Evolutionary conservation across 495 filamentous ascomycete genomes (phyloP).

Genomic region (Hypomontagnella monticulosa): DNA sequence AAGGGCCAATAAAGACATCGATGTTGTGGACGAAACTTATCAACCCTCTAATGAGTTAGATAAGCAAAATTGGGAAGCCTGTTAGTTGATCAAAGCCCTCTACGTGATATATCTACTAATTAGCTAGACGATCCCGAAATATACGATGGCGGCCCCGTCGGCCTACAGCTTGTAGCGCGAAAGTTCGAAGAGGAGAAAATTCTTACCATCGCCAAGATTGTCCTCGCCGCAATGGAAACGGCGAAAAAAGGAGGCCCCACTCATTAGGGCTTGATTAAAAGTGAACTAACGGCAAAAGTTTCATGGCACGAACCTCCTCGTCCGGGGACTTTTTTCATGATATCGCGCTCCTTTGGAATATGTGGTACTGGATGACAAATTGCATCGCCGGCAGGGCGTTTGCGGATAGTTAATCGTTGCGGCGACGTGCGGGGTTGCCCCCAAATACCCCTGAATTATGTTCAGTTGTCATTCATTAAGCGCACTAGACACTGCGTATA

Average conservation of each 20-base stretch:
- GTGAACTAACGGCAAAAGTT: no score
- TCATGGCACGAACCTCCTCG: no score
- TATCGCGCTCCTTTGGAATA: no score
- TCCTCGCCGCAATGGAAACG: conserved; percentile 29
- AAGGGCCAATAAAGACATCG: conserved; percentile 51
- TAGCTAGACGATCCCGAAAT: conserved; percentile 55
- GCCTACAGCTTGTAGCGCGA: conserved; percentile 59
- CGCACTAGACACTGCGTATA: no score
- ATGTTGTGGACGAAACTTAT: conserved; percentile 43
- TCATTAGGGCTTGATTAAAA: no score
- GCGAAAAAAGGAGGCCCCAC: not conserved
- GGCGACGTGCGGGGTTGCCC: no score
- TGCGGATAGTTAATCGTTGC: no score
- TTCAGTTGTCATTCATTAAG: no score
- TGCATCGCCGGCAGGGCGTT: no score
- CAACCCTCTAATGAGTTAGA: conserved; percentile 50
- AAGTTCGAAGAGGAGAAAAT: conserved; percentile 61
- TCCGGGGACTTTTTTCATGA: no score
- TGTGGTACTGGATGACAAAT: no score
- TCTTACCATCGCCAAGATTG: conserved; percentile 48
- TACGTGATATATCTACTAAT: conserved; percentile 22
- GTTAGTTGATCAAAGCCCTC: conserved; percentile 30
- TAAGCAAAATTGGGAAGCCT: conserved; percentile 48
- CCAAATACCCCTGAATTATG: no score
- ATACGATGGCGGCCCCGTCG: conserved; percentile 59